Evolutionary conservation across 1,284 basidiomycete genomes (phyloP), one percentile per base, ranked within the genome.

Genomic region (Fistulinella cinereoalba): DNA sequence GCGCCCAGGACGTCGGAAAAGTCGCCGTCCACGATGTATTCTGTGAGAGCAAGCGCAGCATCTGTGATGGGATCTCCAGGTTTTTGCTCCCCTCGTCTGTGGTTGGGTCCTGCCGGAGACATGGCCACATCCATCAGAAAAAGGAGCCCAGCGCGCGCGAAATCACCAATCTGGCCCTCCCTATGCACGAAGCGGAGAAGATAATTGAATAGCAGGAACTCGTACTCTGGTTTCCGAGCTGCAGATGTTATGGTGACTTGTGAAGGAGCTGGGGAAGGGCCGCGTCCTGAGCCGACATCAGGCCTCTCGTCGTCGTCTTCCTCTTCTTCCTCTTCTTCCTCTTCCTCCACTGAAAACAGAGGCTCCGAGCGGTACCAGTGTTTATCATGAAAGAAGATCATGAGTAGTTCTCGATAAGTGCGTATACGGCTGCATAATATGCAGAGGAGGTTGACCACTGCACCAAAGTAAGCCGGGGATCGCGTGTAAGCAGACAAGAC

Each of bases 1-100:
- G 96, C 97, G 5, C 88, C 93, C 39, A 99, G 80, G 2, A 99
- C 95, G 51, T 98, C 94, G 15, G 93, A 91, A 66, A 97, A 97
- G 69, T 97, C 95, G 8, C 94, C 93, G 59, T 97, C 91, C 15
- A 97, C 78, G 41, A 98, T 91, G 63, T 94, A 97, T 62, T 94
- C 91, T 22, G 88, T 91, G 37, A 94, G 74, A n/a, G 86, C 91
- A 44, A 91, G 74, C 11, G 85, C 85, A 5, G 90, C 89, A 58
- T 93, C 89, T 24, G 81, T 81, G 34, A 90, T 78, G 3, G 90
- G 84, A 60, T 93, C 90, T 8, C 67, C 64, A 12, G 64, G 53
- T 4, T 61, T 40, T 22, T 57, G 53, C 22, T 64, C 68, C 10
- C 61, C 58, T 9, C 72, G 61, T 43, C 61, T 70, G 49, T 71